Conservation (phyloP, 208 protist genomes). For the Trypanosoma brucei region DNA sequence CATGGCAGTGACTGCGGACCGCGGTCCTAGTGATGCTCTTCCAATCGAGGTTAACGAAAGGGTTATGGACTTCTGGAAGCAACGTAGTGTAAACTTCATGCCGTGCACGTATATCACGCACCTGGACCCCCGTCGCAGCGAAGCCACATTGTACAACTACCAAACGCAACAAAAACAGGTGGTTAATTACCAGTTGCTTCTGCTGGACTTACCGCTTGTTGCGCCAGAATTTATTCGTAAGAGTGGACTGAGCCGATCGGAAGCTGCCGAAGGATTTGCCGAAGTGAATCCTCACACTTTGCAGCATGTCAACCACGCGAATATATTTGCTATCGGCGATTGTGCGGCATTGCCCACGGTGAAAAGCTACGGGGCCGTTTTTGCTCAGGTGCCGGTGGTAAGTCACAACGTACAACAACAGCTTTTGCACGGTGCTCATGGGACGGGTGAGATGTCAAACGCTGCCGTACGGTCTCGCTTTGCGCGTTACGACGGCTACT, state of each 20-base stretch:
- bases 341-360: conserved; percentile 68
- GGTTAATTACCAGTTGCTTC: conserved; percentile 55
- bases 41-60: conserved; percentile 44
- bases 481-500: conserved; percentile 69
- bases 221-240: conserved; percentile 63
- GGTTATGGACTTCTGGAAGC: conserved; percentile 47
- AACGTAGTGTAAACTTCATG: conserved; percentile 24
- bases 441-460: conserved; percentile 2
- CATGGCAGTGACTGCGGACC: conserved; percentile 54
- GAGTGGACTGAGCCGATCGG: conserved; percentile 49
- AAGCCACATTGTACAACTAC: conserved; percentile 77
- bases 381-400: conserved; percentile 79
- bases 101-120: conserved; percentile 43
- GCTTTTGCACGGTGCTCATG: conserved; percentile 26
- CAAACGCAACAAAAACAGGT: conserved; percentile 32
- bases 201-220: conserved; percentile 73
- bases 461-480: neutral
- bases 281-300: conserved; percentile 71
- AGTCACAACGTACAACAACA: conserved; percentile 73
- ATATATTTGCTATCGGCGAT: conserved; percentile 86
- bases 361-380: conserved; percentile 77
- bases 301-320: conserved; percentile 58
- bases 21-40: conserved; percentile 49
- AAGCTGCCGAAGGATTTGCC: conserved; percentile 52
- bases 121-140: conserved; percentile 33